These are phyloP conservation scores for Penicillium salamii DNA, from an alignment of 495 filamentous ascomycete species.

Conservation along the genomic window DNA sequence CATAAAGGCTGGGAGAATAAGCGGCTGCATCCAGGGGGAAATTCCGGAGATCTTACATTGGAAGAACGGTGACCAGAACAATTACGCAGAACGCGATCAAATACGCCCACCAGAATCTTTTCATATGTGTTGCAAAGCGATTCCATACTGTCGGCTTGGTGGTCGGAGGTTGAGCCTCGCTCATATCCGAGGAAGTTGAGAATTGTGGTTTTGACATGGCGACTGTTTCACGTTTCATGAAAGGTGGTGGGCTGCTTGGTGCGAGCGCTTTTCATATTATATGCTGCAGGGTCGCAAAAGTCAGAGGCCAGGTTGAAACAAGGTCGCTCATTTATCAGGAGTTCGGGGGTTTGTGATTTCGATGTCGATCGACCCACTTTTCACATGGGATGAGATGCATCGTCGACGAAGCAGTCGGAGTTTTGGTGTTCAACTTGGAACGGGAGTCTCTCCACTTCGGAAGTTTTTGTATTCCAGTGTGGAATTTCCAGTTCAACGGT, in stretches of 20 bases:
- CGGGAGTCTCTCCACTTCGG: too few species aligned
- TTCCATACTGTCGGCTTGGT: slow-evolving; percentile 23
- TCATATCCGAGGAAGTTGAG: slow-evolving; percentile 16
- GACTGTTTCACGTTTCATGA: too few species aligned
- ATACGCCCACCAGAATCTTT: slow-evolving; percentile 33
- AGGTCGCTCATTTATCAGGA: neutral
- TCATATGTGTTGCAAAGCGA: slow-evolving; percentile 27
- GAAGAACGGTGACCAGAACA: slow-evolving; percentile 23
- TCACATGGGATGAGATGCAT: neutral
- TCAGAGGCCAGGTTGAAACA: neutral
- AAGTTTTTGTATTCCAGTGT: too few species aligned
- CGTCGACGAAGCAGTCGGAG: too few species aligned
- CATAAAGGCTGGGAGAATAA: slow-evolving; percentile 19
- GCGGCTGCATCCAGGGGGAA: neutral
- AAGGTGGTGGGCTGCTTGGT: too few species aligned
- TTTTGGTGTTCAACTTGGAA: too few species aligned
- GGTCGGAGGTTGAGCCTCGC: neutral
- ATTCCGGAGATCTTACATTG: slow-evolving; percentile 16
- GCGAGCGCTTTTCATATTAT: neutral
- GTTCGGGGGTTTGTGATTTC: neutral
- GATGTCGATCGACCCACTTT: neutral
- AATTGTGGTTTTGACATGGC: slow-evolving; percentile 27
- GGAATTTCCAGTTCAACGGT: too few species aligned
- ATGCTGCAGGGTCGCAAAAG: neutral
- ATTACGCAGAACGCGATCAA: slow-evolving; percentile 17